Conservation (phyloP, 1,139 yeast species). For the Saccharomyces hybrid region DNA sequence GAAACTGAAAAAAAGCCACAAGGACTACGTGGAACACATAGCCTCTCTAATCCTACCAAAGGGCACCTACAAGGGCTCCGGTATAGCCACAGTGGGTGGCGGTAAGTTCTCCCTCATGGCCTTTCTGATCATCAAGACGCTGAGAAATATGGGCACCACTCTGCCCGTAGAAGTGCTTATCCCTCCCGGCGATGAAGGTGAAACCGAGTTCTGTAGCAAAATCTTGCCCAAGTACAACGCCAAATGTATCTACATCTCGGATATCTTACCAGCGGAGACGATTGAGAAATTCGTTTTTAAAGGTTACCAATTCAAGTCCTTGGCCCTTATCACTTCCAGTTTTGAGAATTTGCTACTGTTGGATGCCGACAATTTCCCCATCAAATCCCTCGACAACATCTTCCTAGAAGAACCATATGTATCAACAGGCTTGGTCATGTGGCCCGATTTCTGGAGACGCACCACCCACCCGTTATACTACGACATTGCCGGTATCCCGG, state of each 20-base stretch:
- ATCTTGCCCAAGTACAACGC: conserved; percentile 64
- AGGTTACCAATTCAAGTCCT: conserved; percentile 73
- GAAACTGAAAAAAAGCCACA: conserved; percentile 47
- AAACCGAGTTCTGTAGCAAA: conserved; percentile 54
- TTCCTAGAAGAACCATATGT: conserved; percentile 50
- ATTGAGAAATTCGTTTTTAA: conserved; percentile 44
- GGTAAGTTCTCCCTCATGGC: conserved; percentile 71
- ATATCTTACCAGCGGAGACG: conserved; percentile 45
- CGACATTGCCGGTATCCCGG: conserved; percentile 50
- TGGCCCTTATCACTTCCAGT: conserved; percentile 66
- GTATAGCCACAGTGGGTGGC: conserved; percentile 79
- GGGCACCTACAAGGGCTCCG: conserved; percentile 53
- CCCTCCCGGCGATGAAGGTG: conserved; percentile 60
- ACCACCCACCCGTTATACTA: conserved; percentile 63
- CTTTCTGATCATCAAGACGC: conserved; percentile 53
- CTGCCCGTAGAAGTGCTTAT: conserved; percentile 74
- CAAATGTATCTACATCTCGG: conserved; percentile 56
- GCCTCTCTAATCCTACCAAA: conserved; percentile 42
- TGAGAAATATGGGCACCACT: conserved; percentile 55
- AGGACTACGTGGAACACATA: conserved; percentile 42
- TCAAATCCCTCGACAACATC: conserved; percentile 46
- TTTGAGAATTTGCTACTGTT: conserved; percentile 69
- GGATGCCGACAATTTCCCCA: conserved; percentile 72
- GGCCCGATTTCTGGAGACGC: conserved; percentile 84
- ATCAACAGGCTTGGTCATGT: conserved; percentile 53